Conservation (phyloP, 2,329 filamentous ascomycete genomes). For the Aspergillus tamarii region DNA sequence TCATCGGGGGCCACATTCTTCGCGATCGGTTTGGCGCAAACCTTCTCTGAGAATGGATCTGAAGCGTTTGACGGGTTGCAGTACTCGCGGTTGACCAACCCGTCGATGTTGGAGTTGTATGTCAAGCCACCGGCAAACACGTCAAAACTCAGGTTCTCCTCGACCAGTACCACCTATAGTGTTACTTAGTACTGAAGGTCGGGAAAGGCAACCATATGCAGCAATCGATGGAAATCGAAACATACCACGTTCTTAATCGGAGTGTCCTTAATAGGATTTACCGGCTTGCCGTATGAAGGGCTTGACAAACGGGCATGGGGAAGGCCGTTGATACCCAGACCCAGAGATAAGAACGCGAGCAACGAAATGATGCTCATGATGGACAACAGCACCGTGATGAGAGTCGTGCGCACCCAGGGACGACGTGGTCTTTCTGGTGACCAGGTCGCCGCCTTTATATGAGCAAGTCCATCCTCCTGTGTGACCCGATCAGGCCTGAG, state of each 20-base stretch:
- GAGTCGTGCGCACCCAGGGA: neutral
- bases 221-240: neutral
- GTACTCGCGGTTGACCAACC: conserved; percentile 32
- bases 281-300: neutral
- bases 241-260: conserved; percentile 52
- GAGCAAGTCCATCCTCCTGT: neutral
- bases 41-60: conserved; percentile 27
- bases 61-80: conserved; percentile 46
- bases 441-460: conserved; percentile 1
- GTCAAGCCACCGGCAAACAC: conserved; percentile 46
- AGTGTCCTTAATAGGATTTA: conserved; percentile 3
- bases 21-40: conserved; percentile 43
- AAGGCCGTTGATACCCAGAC: conserved; percentile 12
- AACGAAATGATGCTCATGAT: conserved; percentile 16
- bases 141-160: conserved; percentile 48
- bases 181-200: neutral
- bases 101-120: conserved; percentile 43
- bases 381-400: conserved; percentile 7
- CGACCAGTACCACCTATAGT: conserved; percentile 45
- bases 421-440: neutral
- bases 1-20: conserved; percentile 47
- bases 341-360: conserved; percentile 17
- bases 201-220: neutral
- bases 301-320: conserved; percentile 6
- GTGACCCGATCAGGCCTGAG: neutral